Base-by-base conservation (phyloP, 1,284 basidiomycete species). In the Cystobasidium pallidum region DNA sequence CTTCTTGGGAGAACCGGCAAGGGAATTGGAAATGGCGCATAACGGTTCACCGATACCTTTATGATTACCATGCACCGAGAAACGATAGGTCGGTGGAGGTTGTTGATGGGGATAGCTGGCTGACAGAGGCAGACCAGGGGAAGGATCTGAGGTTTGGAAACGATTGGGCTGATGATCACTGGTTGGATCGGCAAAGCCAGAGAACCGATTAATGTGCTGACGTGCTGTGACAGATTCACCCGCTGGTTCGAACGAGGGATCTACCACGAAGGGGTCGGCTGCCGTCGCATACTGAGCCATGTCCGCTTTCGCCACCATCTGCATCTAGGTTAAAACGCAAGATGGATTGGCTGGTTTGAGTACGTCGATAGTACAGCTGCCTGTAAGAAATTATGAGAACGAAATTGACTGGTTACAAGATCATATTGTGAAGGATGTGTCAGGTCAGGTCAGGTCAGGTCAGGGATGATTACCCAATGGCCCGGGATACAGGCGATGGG, bases 251-350 rank as follows among this genome's bases (percentile, higher is more conserved):
- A 28, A 4, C 8, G 2, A 28, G 11, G 8, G 1, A n/a, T 57
- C 54, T 21, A 57, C 54, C 54, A 57, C 34, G 54, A 57, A 57
- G 11, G 54, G 54, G 26, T 57, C 54, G 19, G 54, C 54, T n/a
- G 54, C 24, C 54, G 36, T 57, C 19, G 24, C 30, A 17, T 57
- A 32, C 32, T 32, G 32, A 57, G 54, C 54, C 54, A 57, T 57
- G 54, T 32, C 8, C 32, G 11, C 10, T 34, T 34, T 36, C 30
- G 54, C 28, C 54, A 34, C 54, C 10, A 7, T 57, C 28, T 34
- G 54, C 32, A 57, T 7, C 36, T 39, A 39, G 36, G 36, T 7
- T 13, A 39, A 13, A 7, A 39, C 13, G n/a, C n/a, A n/a, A n/a
- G n/a, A n/a, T n/a, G n/a, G n/a, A n/a, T n/a, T n/a, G n/a, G n/a